Evolutionary conservation across 2,329 filamentous ascomycete genomes (phyloP).

Genomic region (Exophiala lecanii-corni): DNA sequence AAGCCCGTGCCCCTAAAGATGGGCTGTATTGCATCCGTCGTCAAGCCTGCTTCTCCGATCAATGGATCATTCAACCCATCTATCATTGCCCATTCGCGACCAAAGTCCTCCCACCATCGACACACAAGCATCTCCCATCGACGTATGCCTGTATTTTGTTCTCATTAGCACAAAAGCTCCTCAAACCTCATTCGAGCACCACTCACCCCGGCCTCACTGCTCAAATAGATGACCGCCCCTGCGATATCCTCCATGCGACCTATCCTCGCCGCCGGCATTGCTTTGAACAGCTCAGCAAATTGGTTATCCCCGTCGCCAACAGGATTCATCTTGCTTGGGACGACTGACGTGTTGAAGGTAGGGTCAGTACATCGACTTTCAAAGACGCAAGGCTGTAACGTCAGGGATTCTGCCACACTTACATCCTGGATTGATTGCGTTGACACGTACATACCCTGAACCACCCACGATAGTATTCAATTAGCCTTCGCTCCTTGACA

Average conservation of each 20-base stretch:
- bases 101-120: constrained; percentile 39
- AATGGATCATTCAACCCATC: too few relatives aligned
- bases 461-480: too few relatives aligned
- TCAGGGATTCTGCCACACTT: too few relatives aligned
- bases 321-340: constrained; percentile 44
- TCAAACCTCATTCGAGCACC: too few relatives aligned
- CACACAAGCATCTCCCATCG: constrained; percentile 36
- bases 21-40: too few relatives aligned
- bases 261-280: constrained; percentile 37
- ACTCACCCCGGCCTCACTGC: constrained; percentile 39
- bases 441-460: constrained; percentile 41
- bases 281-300: constrained; percentile 39
- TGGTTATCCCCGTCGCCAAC: constrained; percentile 39
- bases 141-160: constrained; percentile 37
- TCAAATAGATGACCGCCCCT: constrained; percentile 41
- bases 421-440: constrained; percentile 44
- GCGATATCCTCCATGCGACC: constrained; percentile 41
- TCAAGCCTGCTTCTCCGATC: too few relatives aligned
- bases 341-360: constrained; percentile 29
- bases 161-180: too few relatives aligned
- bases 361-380: neutral
- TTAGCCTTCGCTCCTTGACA: too few relatives aligned
- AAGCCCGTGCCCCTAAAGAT: too few relatives aligned
- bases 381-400: too few relatives aligned
- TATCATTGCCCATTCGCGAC: constrained; percentile 39